Base-by-base conservation (phyloP, 805 yeast species). In the Vanderwaltozyma verrucispora region DNA sequence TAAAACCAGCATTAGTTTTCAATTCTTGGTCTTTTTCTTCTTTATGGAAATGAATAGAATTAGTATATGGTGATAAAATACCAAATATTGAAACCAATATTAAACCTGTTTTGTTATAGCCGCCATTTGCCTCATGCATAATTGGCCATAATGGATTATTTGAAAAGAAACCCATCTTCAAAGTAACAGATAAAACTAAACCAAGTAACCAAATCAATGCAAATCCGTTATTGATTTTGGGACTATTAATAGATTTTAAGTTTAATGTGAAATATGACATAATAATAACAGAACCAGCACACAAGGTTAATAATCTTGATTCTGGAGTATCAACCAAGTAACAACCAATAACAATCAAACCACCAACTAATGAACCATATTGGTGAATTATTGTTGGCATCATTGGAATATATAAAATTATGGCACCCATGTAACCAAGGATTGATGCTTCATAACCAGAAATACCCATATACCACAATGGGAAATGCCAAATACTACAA, bases 71-170 rank as follows among this genome's bases (percentile, higher is more conserved):
- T 3, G 95, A 74, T 38, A 79, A 64, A n/a, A 74, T 48, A 3
- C 89, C 87, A 28, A 76, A 70, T 9, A 71, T 45, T 4, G 78
- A 48, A n/a, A 44, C 48, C 2, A 56, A 30, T 12, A 46, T 30
- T n/a, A 56, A 34, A 17, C 94, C 95, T 23, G 75, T 61, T 36
- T 67, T 68, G 59, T 89, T 89, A 68, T 75, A 75, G 12, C 98
- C 98, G 15, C 96, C 96, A 49, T 84, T 87, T 11, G 67, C 72
- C 14, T 68, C 69, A 56, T 87, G 79, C 88, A 92, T 79, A 35
- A 88, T 81, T 21, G 97, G 94, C 98, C 98, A 92, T 33, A 87
- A 67, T 28, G 98, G 98, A 56, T 92, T 92, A 54, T 88, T 88
- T 2, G 97, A 76, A 62, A 74, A 81, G 49, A 70, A 74, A 9